A percentile compares a stretch with the other conserved stretches of the same genome.
phyloP scores from a whole-genome alignment of 2,329 filamentous ascomycete species.

The Sclerotinia nivalis region DNA sequence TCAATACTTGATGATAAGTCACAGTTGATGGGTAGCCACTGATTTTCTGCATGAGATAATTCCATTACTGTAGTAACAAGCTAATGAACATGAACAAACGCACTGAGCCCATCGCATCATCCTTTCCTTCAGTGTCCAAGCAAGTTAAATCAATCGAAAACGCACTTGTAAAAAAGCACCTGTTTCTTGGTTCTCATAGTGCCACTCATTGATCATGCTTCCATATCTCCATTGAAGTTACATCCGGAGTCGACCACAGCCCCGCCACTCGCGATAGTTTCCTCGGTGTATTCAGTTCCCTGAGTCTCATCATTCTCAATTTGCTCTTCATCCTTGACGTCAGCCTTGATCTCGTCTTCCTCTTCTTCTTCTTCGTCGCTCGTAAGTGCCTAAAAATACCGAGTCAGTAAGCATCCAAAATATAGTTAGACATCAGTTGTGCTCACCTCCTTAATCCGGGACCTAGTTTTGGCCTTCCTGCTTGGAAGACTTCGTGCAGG shows the following conservation, averaged over 20 bases:
- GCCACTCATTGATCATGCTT: neutral
- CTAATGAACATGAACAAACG: neutral
- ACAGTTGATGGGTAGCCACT: conserved; percentile 7
- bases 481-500: conserved; percentile 16
- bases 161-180: neutral
- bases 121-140: neutral
- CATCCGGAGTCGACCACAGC: neutral
- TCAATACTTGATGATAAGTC: neutral
- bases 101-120: neutral
- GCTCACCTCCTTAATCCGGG: conserved; percentile 18
- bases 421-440: neutral
- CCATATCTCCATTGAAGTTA: neutral
- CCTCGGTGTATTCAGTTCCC: neutral
- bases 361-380: neutral
- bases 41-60: neutral
- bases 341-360: neutral
- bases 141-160: neutral
- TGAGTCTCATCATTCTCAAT: neutral
- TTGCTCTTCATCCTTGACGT: neutral
- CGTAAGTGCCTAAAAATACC: neutral
- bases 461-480: conserved; percentile 6
- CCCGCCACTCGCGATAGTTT: neutral
- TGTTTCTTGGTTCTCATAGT: neutral
- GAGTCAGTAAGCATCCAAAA: neutral
- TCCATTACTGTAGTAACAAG: neutral